A percentile compares a stretch with the other conserved stretches of the same genome.
Evolutionary conservation across 2,329 filamentous ascomycete genomes (phyloP).

Genomic region (Pezicula radicicola): DNA sequence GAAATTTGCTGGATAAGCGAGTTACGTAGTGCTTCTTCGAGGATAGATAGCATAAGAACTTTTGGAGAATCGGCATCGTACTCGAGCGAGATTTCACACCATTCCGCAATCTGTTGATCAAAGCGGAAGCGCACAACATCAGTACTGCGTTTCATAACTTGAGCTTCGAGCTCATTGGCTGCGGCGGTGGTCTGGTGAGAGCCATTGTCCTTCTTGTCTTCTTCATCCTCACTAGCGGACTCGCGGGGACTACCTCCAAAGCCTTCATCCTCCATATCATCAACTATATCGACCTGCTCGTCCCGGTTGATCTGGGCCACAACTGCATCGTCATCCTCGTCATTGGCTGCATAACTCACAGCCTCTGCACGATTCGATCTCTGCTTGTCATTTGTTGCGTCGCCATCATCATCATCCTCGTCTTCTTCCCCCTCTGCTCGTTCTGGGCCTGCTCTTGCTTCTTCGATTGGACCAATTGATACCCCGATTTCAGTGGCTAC

Average conservation of each 20-base stretch:
- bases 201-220: slow-evolving; percentile 31
- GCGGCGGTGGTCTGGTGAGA: slow-evolving; percentile 17
- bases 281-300: slow-evolving; percentile 53
- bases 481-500: slow-evolving; percentile 75
- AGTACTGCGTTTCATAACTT: slow-evolving; percentile 59
- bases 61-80: slow-evolving; percentile 82
- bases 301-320: slow-evolving; percentile 60
- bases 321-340: slow-evolving; percentile 83
- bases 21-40: slow-evolving; percentile 75
- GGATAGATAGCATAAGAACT: slow-evolving; percentile 86
- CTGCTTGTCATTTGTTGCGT: slow-evolving; percentile 72
- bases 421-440: slow-evolving; percentile 44
- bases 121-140: slow-evolving; percentile 78
- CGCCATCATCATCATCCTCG: slow-evolving; percentile 66
- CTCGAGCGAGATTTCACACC: slow-evolving; percentile 79
- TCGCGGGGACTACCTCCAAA: slow-evolving; percentile 47
- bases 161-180: slow-evolving; percentile 48
- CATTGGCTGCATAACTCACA: slow-evolving; percentile 86
- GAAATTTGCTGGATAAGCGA: slow-evolving; percentile 85
- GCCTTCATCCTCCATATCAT: slow-evolving; percentile 51
- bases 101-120: slow-evolving; percentile 68
- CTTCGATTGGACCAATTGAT: slow-evolving; percentile 53
- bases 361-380: slow-evolving; percentile 75
- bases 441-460: slow-evolving; percentile 40
- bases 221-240: slow-evolving; percentile 27